Percentiles rank a stretch among this genome's conserved stretches.
Conservation (phyloP, 768 basidiomycete species). For the Termitomyces sp. region DNA sequence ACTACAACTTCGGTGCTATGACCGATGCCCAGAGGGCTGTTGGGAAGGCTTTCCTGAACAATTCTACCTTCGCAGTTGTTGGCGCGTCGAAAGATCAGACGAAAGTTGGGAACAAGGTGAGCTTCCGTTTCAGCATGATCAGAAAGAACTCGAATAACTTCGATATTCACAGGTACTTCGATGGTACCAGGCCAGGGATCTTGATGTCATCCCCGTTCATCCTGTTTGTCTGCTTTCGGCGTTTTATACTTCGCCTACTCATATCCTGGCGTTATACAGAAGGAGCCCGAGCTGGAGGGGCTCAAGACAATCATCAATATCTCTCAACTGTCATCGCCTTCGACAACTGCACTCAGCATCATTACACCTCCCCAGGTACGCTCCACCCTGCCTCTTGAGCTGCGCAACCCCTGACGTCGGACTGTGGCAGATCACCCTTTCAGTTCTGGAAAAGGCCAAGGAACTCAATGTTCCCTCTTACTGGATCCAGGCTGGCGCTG, state of each 20-base stretch:
- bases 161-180: constrained; percentile 55
- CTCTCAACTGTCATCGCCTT: constrained; percentile 54
- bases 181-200: constrained; percentile 67
- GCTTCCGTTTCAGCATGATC: constrained; percentile 1
- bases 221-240: constrained; percentile 44
- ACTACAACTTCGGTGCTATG: constrained; percentile 16
- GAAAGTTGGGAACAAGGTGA: constrained; percentile 78
- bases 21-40: constrained; percentile 24
- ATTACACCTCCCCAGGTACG: constrained; percentile 73
- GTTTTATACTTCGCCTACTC: background rate
- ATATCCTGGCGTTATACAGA: constrained; percentile 37
- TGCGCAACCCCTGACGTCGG: background rate
- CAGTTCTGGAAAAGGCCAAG: constrained; percentile 64
- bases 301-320: constrained; percentile 54
- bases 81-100: constrained; percentile 78
- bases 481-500: constrained; percentile 91
- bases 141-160: constrained; percentile 6
- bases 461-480: constrained; percentile 69
- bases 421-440: constrained; percentile 60
- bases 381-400: constrained; percentile 3
- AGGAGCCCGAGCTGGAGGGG: constrained; percentile 69
- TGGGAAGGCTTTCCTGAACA: constrained; percentile 61
- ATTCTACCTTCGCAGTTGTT: constrained; percentile 70
- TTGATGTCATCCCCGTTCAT: constrained; percentile 71
- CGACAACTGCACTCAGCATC: constrained; percentile 72